phyloP scores from a whole-genome alignment of 1,284 basidiomycete species.

The Lignosus rhinocerotis region DNA sequence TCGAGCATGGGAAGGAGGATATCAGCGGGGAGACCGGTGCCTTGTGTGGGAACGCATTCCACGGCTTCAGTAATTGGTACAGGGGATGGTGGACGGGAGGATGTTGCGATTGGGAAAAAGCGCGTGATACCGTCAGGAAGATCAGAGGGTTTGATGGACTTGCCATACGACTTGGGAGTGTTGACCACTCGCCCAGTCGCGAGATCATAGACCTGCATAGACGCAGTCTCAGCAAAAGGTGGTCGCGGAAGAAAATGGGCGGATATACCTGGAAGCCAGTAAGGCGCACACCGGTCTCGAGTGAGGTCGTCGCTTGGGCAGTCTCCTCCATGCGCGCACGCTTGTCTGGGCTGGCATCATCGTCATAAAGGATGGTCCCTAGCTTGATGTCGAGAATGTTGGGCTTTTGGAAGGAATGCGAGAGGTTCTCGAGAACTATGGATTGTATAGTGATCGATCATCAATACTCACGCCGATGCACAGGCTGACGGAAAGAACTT shows the following conservation, averaged over 20 bases:
- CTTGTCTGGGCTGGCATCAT: slow-evolving; percentile 75
- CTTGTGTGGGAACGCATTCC: slow-evolving; percentile 9
- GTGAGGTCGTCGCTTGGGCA: slow-evolving; percentile 72
- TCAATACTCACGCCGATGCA: not conserved
- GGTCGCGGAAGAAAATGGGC: not conserved
- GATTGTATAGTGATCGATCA: slow-evolving; percentile 47
- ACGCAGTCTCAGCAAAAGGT: not conserved
- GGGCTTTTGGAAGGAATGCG: slow-evolving; percentile 73
- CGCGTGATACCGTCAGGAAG: slow-evolving; percentile 73
- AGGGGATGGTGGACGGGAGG: slow-evolving; percentile 7
- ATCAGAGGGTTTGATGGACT: slow-evolving; percentile 65
- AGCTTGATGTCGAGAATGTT: slow-evolving; percentile 93
- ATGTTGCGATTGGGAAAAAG: slow-evolving; percentile 69
- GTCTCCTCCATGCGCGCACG: slow-evolving; percentile 74
- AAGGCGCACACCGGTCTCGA: slow-evolving; percentile 75
- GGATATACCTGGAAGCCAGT: slow-evolving; percentile 85
- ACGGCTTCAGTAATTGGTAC: not conserved
- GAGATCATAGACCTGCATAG: slow-evolving; percentile 71
- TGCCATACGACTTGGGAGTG: slow-evolving; percentile 82
- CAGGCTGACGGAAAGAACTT: slow-evolving; percentile 31
- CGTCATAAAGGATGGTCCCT: slow-evolving; percentile 82
- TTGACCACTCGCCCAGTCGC: slow-evolving; percentile 51
- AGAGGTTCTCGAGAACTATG: slow-evolving; percentile 86
- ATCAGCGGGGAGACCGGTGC: slow-evolving; percentile 53
- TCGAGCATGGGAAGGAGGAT: slow-evolving; percentile 64